Evolutionary conservation across 1,284 basidiomycete species (phyloP).

Genomic region (Hortiboletus rubellus): DNA sequence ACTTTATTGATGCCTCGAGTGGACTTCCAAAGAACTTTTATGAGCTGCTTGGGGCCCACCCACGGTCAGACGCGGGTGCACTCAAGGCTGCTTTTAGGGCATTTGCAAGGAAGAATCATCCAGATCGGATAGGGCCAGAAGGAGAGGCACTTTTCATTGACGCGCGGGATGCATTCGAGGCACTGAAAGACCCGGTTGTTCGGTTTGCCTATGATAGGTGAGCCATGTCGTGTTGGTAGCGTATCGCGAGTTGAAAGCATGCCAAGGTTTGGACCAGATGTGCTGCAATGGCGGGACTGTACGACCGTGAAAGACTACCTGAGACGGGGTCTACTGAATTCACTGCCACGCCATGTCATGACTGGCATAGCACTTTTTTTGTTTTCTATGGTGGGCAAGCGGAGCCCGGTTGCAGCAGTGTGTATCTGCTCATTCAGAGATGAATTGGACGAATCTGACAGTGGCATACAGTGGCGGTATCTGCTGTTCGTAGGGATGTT

Average conservation of each 20-base stretch:
- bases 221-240: conserved; percentile 14
- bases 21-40: conserved; percentile 72
- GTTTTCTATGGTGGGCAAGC: conserved; percentile 60
- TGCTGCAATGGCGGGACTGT: conserved; percentile 66
- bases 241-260: conserved; percentile 4
- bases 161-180: conserved; percentile 78
- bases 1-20: conserved; percentile 55
- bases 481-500: conserved; percentile 61
- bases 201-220: conserved; percentile 86
- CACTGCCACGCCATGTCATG: conserved; percentile 73
- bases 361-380: conserved; percentile 62
- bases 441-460: conserved; percentile 13
- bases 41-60: conserved; percentile 63
- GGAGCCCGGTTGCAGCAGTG: conserved; percentile 66
- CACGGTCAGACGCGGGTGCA: conserved; percentile 60
- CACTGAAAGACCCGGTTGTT: conserved; percentile 73
- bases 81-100: conserved; percentile 73
- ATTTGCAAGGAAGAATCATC: conserved; percentile 76
- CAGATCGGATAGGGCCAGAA: conserved; percentile 70
- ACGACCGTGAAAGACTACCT: conserved; percentile 71
- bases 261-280: conserved; percentile 72
- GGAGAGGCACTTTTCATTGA: conserved; percentile 70
- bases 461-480: conserved; percentile 84
- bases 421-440: conserved; percentile 35
- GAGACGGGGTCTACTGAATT: conserved; percentile 62